Evolutionary conservation across 2,329 filamentous ascomycete genomes (phyloP), one percentile per base, ranked within the genome.

Genomic region (Hyphodiscus sp.): DNA sequence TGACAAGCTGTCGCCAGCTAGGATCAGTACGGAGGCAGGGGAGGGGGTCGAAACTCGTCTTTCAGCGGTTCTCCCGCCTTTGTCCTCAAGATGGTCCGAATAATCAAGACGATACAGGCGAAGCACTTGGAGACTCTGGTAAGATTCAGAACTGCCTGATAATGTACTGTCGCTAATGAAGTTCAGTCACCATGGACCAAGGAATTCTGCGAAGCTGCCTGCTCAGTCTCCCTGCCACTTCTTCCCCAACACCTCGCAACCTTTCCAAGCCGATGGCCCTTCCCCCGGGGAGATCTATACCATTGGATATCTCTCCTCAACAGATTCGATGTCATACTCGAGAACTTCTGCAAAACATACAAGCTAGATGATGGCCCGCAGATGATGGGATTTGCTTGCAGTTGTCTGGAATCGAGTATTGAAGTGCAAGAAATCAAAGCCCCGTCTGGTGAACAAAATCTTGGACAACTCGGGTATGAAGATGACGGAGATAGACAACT

Each of bases 251-350:
- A 87, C 61, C 86, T 99, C 60, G 78, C 79, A 63, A 81, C 80
- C 52, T 97, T 97, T 68, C 91, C 92, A 54, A 85, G 85, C 60
- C 79, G 86, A 79, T 99, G 94, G 94, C 91, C 91, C 1, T 95
- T 97, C 67, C 92, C 92, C 41, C 83, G 92, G 69, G 95, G 94
- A 56, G 94, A 99, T 69, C 76, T 97, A 29, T 97, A 97, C 69
- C 92, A 99, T 76, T 99, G 95, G 95, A 96, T 99, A 61, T 86
- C 89, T 26, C 80, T 96, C 20, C 74, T 99, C 56, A 95, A 99
- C 70, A 86, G 91, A 54, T 97, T 99, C 71, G 94, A 99, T 71
- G 82, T 81, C 65, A 84, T 97, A 59, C 75, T 99, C 42, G 89
- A 95, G 63, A 76, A 82, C 41, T 91, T 95, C 69, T 90, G 85